Percentiles rank a stretch among this genome's conserved stretches.
phyloP scores from a whole-genome alignment of 495 filamentous ascomycete genomes.

The Cairneyella variabilis region DNA sequence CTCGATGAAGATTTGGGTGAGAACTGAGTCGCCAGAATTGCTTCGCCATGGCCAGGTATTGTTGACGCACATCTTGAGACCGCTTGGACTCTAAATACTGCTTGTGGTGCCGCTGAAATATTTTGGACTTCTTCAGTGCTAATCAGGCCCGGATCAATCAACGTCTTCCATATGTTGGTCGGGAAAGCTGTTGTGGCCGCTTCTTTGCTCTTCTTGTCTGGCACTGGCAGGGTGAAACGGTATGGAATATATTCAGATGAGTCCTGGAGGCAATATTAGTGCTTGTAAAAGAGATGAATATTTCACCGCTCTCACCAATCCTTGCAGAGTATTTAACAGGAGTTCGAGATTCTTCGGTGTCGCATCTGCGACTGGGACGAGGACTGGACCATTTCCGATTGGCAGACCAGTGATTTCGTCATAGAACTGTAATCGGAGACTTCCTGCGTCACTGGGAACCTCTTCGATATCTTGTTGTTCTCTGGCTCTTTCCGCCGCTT shows the following conservation, averaged over 20 bases:
- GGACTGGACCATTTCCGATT: constrained; percentile 63
- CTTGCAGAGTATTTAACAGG: constrained; percentile 82
- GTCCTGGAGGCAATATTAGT: constrained; percentile 28
- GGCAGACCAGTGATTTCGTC: constrained; percentile 69
- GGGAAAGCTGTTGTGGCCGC: constrained; percentile 37
- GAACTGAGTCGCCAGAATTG: constrained; percentile 86
- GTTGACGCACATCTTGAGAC: constrained; percentile 85
- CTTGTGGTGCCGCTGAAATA: constrained; percentile 81
- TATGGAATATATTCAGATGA: constrained; percentile 26
- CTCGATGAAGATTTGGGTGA: constrained; percentile 75
- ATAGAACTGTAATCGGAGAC: constrained; percentile 80
- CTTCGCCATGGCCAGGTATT: constrained; percentile 87
- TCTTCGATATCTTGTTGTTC: constrained; percentile 74
- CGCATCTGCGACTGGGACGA: constrained; percentile 81
- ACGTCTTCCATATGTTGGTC: constrained; percentile 69
- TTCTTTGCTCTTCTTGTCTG: constrained; percentile 21
- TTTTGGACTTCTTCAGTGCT: constrained; percentile 62
- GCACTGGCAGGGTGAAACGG: constrained; percentile 25
- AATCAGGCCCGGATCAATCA: constrained; percentile 59
- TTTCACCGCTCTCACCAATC: constrained; percentile 54
- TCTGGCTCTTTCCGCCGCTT: constrained; percentile 63
- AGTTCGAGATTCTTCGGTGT: constrained; percentile 86
- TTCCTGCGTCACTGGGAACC: constrained; percentile 67
- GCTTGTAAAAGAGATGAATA: no score
- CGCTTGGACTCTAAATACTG: constrained; percentile 89